Percentiles rank a stretch among this genome's conserved stretches.
Evolutionary conservation across 73 alveolate genomes (phyloP).

Genomic region (Effrenium voratum): DNA sequence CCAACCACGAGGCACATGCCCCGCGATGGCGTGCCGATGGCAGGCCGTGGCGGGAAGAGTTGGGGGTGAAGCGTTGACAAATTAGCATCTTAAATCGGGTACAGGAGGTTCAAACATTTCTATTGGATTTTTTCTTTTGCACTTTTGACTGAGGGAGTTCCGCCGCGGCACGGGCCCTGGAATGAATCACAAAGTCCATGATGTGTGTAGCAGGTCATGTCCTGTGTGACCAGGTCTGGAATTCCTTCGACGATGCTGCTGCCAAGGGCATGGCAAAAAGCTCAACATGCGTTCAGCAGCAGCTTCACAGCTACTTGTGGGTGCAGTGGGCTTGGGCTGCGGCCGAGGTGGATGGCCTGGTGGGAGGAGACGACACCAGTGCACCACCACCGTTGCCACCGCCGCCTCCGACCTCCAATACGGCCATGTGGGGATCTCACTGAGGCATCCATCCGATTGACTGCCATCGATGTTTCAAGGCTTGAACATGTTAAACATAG

Average conservation of each 20-base stretch:
- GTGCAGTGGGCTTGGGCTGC: not conserved
- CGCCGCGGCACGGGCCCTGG: constrained; percentile 36
- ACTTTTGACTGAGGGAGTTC: constrained; percentile 82
- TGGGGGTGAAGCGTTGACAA: no score
- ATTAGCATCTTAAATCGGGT: no score
- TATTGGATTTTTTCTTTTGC: no score
- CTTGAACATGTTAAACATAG: no score
- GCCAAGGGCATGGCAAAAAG: constrained; percentile 86
- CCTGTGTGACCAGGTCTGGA: constrained; percentile 58
- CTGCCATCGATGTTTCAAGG: constrained; percentile 5
- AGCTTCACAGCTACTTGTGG: not conserved
- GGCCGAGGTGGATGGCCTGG: constrained; percentile 60
- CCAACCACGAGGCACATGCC: constrained; percentile 10
- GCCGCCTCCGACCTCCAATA: constrained; percentile 61
- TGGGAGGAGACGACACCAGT: constrained; percentile 66
- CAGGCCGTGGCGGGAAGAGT: no score
- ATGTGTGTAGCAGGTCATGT: not conserved
- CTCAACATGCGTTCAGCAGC: not conserved
- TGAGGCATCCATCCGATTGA: constrained; percentile 8
- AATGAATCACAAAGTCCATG: not conserved
- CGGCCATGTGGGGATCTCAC: constrained; percentile 94
- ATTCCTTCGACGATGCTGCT: constrained; percentile 85
- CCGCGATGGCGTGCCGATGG: not conserved
- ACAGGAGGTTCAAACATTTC: no score
- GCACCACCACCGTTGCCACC: constrained; percentile 79